These are phyloP conservation scores for Hordeum marinum DNA, from an alignment of 176 grass and related monocot species.

Conservation along the genomic window DNA sequence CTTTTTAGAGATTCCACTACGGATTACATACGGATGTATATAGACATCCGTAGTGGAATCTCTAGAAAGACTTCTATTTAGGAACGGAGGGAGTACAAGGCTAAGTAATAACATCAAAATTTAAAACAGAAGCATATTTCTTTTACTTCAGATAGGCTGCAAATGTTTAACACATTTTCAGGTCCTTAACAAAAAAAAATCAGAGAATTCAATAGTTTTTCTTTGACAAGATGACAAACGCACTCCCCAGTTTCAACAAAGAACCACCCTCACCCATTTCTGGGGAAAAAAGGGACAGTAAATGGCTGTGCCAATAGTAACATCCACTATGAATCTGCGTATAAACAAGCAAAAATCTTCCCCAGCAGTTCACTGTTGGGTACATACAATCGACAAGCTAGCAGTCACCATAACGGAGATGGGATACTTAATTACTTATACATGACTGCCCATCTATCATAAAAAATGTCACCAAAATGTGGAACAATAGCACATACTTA, in stretches of 20 bases:
- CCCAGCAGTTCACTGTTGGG: neutral
- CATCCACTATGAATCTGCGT: neutral
- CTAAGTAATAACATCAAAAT: neutral
- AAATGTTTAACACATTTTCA: neutral
- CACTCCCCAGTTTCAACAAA: neutral
- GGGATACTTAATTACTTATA: neutral
- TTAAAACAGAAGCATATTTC: neutral
- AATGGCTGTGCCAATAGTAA: neutral
- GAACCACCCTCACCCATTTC: neutral
- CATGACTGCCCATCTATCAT: neutral
- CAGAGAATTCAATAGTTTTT: neutral
- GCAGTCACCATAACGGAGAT: neutral
- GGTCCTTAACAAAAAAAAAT: neutral
- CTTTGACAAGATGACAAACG: neutral
- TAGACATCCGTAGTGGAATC: no score
- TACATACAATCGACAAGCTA: neutral
- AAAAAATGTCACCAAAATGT: neutral
- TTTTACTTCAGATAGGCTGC: neutral
- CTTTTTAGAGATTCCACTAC: no score
- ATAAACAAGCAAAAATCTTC: neutral
- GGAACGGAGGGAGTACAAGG: no score
- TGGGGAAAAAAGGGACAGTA: neutral
- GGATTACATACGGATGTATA: no score
- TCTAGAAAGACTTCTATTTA: no score
- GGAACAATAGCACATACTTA: neutral